Conservation (phyloP, 2,329 filamentous ascomycete species). For the Clarireedia sp. region DNA sequence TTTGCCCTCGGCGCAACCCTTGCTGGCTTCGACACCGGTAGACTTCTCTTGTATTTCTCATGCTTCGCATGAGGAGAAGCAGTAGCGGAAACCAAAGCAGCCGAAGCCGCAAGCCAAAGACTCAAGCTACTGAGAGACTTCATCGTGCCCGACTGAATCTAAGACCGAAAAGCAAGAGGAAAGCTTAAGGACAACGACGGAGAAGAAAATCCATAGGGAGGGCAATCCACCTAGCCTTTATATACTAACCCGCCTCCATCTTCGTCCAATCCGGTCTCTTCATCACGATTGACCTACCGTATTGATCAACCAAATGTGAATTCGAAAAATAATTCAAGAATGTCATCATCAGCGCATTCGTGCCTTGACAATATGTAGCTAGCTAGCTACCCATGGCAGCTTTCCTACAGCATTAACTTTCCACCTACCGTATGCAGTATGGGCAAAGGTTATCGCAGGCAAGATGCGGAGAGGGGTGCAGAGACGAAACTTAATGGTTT, state of each 20-base stretch:
- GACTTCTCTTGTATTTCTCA: constrained; percentile 5
- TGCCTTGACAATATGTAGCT: neutral
- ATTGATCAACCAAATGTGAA: too few species aligned
- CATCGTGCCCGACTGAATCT: neutral
- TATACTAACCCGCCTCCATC: too few species aligned
- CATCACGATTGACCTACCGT: too few species aligned
- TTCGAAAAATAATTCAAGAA: too few species aligned
- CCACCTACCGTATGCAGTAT: neutral
- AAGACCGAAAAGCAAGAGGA: neutral
- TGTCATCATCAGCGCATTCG: too few species aligned
- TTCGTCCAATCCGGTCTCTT: too few species aligned
- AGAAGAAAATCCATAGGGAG: too few species aligned
- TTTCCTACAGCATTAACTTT: neutral
- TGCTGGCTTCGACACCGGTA: constrained; percentile 6
- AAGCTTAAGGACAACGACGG: neutral
- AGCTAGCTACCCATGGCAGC: neutral
- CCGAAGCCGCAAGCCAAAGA: constrained; percentile 2
- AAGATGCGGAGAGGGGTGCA: neutral
- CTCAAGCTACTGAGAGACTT: neutral
- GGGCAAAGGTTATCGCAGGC: neutral
- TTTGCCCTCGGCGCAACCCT: constrained; percentile 10
- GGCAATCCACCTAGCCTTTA: neutral
- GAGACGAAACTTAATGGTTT: neutral
- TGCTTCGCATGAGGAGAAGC: neutral
- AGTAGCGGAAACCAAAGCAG: neutral